phyloP scores from a whole-genome alignment of 345 rosid genomes.

The Gossypium ekmanianum region DNA sequence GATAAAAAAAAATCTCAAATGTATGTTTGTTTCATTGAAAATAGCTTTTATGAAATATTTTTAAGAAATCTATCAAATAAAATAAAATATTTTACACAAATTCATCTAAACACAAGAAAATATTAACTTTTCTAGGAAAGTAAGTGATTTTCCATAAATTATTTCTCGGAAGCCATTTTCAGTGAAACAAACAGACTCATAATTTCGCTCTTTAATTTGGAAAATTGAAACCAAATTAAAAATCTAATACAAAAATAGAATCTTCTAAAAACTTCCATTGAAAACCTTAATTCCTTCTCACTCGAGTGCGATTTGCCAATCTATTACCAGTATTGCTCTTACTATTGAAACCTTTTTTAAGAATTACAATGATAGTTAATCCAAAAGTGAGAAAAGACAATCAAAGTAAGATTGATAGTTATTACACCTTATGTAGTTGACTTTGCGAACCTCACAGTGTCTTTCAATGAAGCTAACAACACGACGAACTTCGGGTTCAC shows the following conservation, averaged over 20 bases:
- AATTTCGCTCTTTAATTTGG: slow-evolving; percentile 66
- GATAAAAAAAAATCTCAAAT: too few species aligned
- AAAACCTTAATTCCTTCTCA: neutral
- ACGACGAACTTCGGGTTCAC: too few species aligned
- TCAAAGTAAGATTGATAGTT: neutral
- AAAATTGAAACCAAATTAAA: slow-evolving; percentile 21
- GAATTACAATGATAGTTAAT: neutral
- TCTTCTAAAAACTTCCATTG: neutral
- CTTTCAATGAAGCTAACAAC: too few species aligned
- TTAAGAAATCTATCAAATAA: too few species aligned
- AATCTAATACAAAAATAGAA: slow-evolving; percentile 4
- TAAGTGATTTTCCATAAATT: too few species aligned
- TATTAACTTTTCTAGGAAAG: too few species aligned
- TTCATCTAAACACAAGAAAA: too few species aligned
- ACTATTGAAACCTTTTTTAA: neutral
- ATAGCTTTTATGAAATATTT: too few species aligned
- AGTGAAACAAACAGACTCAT: neutral
- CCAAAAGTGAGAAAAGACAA: neutral
- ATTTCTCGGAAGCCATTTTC: too few species aligned
- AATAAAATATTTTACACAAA: too few species aligned
- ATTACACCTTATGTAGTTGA: neutral
- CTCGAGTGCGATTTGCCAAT: neutral
- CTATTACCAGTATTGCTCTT: neutral
- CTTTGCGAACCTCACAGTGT: too few species aligned
- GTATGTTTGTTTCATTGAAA: too few species aligned